phyloP scores from a whole-genome alignment of 331 rosid genomes.

The Acacia pycnantha region DNA sequence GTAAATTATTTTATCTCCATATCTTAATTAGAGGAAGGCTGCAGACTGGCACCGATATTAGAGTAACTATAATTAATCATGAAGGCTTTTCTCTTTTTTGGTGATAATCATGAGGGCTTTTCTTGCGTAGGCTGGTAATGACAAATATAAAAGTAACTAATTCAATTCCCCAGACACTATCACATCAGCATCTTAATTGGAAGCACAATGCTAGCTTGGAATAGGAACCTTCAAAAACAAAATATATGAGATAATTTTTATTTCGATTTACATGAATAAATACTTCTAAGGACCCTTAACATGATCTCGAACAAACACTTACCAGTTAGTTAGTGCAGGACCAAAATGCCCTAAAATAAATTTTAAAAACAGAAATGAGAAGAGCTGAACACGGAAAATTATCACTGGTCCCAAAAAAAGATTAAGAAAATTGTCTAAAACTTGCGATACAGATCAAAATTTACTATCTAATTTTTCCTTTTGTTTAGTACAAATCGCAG shows the following conservation, averaged over 20 bases:
- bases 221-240: too few relatives aligned
- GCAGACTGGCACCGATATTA: too few relatives aligned
- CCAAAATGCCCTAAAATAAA: neutral
- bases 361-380: neutral
- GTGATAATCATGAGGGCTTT: neutral
- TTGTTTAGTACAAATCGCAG: neutral
- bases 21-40: too few relatives aligned
- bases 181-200: neutral
- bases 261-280: too few relatives aligned
- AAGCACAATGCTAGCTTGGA: too few relatives aligned
- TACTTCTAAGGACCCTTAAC: too few relatives aligned
- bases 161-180: neutral
- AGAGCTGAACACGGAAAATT: neutral
- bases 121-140: neutral
- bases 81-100: too few relatives aligned
- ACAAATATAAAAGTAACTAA: neutral
- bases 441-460: neutral
- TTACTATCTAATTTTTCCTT: neutral
- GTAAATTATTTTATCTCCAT: too few relatives aligned
- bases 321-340: too few relatives aligned
- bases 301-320: too few relatives aligned
- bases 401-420: neutral
- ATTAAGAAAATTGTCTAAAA: neutral
- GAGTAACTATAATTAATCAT: too few relatives aligned
- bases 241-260: too few relatives aligned